Evolutionary conservation across 805 yeast genomes (phyloP).

Genomic region (Blastobotrys mokoenaii): DNA sequence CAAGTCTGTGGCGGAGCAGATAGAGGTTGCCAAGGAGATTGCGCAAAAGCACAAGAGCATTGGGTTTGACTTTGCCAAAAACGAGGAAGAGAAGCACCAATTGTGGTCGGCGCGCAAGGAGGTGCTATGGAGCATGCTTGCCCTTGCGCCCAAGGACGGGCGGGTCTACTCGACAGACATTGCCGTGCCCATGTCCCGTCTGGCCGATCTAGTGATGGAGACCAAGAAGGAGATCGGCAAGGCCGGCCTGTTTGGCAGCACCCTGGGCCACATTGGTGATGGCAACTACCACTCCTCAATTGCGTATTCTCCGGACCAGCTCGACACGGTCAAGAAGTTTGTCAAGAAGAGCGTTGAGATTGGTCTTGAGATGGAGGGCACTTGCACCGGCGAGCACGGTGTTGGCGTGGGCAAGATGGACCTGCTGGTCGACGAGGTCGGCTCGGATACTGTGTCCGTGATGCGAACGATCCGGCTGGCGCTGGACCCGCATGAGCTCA

Average conservation of each 20-base stretch:
- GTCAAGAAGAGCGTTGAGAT: slow-evolving; percentile 55
- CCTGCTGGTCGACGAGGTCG: slow-evolving; percentile 54
- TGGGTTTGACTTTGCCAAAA: slow-evolving; percentile 53
- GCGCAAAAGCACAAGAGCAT: slow-evolving; percentile 47
- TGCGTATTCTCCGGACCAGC: slow-evolving; percentile 29
- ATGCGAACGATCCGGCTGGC: slow-evolving; percentile 71
- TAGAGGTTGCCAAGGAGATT: slow-evolving; percentile 40
- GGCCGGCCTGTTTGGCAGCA: slow-evolving; percentile 46
- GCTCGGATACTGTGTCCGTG: slow-evolving; percentile 53
- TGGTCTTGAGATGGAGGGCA: slow-evolving; percentile 67
- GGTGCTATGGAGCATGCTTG: slow-evolving; percentile 55
- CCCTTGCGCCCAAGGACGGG: slow-evolving; percentile 51
- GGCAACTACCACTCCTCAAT: slow-evolving; percentile 72
- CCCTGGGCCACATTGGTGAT: slow-evolving; percentile 78
- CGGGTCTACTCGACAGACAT: slow-evolving; percentile 72
- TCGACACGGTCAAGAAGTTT: slow-evolving; percentile 37
- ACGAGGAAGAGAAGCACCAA: slow-evolving; percentile 52
- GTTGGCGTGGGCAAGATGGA: slow-evolving; percentile 67
- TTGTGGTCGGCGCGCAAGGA: slow-evolving; percentile 74
- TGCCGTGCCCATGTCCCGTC: slow-evolving; percentile 67
- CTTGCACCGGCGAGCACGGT: slow-evolving; percentile 85
- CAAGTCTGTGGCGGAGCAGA: slow-evolving; percentile 35
- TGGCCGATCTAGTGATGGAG: slow-evolving; percentile 54
- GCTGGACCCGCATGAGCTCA: slow-evolving; percentile 60
- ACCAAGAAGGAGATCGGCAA: slow-evolving; percentile 51